Conservation (phyloP, 2,329 filamentous ascomycete genomes). For the Hypocrella siamensis region DNA sequence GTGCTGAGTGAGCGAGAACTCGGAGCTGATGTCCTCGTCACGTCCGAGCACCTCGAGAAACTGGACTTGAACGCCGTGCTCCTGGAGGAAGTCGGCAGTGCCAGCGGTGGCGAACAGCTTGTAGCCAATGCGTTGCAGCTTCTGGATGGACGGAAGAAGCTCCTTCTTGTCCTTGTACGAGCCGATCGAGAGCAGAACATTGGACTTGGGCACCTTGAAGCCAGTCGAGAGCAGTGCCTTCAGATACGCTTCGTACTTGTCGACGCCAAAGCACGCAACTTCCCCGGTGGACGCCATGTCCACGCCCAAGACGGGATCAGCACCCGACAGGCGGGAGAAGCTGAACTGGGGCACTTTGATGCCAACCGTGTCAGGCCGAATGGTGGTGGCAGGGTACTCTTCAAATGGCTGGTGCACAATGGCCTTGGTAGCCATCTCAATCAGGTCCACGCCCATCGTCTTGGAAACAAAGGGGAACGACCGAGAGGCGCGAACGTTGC, state of each 20-base stretch:
- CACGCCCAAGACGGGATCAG: constrained; percentile 89
- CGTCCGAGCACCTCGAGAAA: constrained; percentile 78
- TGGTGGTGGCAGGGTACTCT: constrained; percentile 63
- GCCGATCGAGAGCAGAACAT: constrained; percentile 88
- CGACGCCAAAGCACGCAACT: constrained; percentile 86
- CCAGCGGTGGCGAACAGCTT: constrained; percentile 93
- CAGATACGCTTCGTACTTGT: constrained; percentile 95
- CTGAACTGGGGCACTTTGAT: constrained; percentile 99
- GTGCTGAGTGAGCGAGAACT: constrained; percentile 95
- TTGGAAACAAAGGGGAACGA: constrained; percentile 98
- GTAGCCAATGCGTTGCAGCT: constrained; percentile 80
- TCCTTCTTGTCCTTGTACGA: constrained; percentile 97
- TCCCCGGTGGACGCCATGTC: constrained; percentile 99
- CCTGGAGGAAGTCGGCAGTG: constrained; percentile 90
- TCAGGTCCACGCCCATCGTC: constrained; percentile 93
- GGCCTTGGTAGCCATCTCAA: constrained; percentile 96
- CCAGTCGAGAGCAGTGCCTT: constrained; percentile 93
- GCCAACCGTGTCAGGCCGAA: constrained; percentile 73
- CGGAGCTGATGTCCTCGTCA: constrained; percentile 75
- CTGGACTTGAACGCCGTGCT: constrained; percentile 82
- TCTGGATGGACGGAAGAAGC: constrained; percentile 83
- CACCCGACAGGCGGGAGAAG: constrained; percentile 90
- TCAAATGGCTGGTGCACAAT: constrained; percentile 75
- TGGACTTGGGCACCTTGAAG: constrained; percentile 91
- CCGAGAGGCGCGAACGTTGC: constrained; percentile 88